These are phyloP conservation scores for Xylariaceae sp. DNA, from an alignment of 2,329 filamentous ascomycete species.

Conservation along the genomic window DNA sequence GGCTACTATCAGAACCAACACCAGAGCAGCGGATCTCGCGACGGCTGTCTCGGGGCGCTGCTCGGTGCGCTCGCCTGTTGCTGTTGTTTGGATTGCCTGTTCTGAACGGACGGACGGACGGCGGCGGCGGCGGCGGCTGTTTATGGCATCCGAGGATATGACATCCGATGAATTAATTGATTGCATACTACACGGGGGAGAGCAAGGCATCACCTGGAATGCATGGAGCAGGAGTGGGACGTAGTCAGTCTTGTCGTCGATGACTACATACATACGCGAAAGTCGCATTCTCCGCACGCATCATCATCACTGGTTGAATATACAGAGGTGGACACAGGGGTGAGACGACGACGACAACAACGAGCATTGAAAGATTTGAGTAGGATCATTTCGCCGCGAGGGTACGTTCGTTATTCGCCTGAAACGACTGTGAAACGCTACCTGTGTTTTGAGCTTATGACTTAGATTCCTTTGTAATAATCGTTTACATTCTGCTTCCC, in stretches of 20 bases:
- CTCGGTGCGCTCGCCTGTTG: conserved; percentile 58
- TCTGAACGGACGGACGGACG: conserved; percentile 42
- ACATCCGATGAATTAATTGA: neutral
- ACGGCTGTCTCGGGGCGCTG: conserved; percentile 48
- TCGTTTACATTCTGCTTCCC: neutral
- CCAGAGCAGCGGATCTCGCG: conserved; percentile 15
- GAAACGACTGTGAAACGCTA: neutral
- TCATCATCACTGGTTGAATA: neutral
- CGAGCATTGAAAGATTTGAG: too few species aligned
- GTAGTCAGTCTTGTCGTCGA: neutral
- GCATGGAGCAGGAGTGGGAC: neutral
- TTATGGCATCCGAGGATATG: neutral
- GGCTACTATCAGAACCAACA: conserved; percentile 36
- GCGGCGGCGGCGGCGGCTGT: neutral
- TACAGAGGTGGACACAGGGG: neutral
- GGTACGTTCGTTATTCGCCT: conserved; percentile 5
- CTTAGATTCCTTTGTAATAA: conserved; percentile 1
- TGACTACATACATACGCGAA: neutral
- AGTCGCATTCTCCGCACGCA: neutral
- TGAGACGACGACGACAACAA: neutral
- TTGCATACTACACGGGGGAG: neutral
- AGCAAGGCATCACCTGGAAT: neutral
- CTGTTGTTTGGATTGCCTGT: conserved; percentile 60
- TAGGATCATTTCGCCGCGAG: conserved; percentile 1
- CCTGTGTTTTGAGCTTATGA: conserved; percentile 13